A percentile compares a stretch with the other conserved stretches of the same genome.
Evolutionary conservation across 1,284 basidiomycete species (phyloP).

Genomic region (Malassezia slooffiae): DNA sequence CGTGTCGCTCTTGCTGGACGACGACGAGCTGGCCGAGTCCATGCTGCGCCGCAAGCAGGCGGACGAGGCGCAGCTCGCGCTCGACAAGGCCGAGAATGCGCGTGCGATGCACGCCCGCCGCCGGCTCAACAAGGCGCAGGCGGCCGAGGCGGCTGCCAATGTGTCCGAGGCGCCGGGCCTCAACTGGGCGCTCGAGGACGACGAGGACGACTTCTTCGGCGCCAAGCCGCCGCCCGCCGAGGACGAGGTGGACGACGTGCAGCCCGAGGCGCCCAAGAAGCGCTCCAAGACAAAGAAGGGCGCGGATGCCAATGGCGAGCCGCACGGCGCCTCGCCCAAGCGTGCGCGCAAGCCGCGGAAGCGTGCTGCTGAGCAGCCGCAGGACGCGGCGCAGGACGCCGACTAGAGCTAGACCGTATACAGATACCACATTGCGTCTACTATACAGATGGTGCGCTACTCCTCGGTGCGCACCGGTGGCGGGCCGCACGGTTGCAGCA

Average conservation of each 20-base stretch:
- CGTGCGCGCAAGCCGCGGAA: constrained; percentile 11
- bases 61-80: constrained; percentile 38
- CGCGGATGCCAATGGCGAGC: constrained; percentile 3
- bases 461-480: constrained; percentile 87
- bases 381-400: too few species aligned
- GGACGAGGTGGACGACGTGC: constrained; percentile 23
- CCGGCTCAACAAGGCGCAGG: constrained; percentile 27
- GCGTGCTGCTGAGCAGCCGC: too few species aligned
- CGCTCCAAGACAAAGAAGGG: constrained; percentile 19
- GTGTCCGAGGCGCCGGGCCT: constrained; percentile 13
- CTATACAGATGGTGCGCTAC: too few species aligned
- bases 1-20: constrained; percentile 84
- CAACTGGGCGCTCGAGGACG: constrained; percentile 40
- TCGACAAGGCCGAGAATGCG: constrained; percentile 42
- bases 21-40: constrained; percentile 57
- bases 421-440: too few species aligned
- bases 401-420: too few species aligned
- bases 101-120: constrained; percentile 39
- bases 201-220: constrained; percentile 45
- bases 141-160: constrained; percentile 17
- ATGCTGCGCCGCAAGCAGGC: constrained; percentile 45
- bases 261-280: constrained; percentile 16
- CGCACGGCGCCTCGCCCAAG: constrained; percentile 5
- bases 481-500: constrained; percentile 96
- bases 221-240: constrained; percentile 25